Evolutionary conservation across 73 alveolate species (phyloP).

Genomic region (Tetrahymena malaccensis): DNA sequence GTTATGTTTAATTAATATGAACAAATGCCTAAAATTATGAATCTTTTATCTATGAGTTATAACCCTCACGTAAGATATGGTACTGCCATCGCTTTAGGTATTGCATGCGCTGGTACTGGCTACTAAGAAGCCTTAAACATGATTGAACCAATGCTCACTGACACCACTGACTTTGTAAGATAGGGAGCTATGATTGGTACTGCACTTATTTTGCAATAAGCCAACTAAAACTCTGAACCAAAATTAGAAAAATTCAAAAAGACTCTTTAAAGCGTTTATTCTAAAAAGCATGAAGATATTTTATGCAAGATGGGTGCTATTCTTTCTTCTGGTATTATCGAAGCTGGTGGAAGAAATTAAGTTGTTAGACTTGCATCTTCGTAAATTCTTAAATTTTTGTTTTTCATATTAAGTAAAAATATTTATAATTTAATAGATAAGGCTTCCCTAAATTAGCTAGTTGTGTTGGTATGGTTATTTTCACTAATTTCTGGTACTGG

Average conservation of each 20-base stretch:
- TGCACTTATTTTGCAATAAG: constrained; percentile 77
- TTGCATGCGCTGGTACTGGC: constrained; percentile 98
- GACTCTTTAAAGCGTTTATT: constrained; percentile 61
- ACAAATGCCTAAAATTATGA: constrained; percentile 76
- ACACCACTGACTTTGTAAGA: constrained; percentile 86
- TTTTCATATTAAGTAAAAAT: background rate
- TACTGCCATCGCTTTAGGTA: constrained; percentile 98
- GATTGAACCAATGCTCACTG: constrained; percentile 83
- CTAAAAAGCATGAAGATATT: constrained; percentile 87
- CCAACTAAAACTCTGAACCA: constrained; percentile 75
- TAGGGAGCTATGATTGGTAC: constrained; percentile 89
- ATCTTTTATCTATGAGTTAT: constrained; percentile 84
- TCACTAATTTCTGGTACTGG: constrained; percentile 96
- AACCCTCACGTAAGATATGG: constrained; percentile 98
- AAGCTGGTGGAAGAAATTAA: constrained; percentile 93
- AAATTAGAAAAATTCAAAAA: constrained; percentile 71
- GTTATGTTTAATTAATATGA: constrained; percentile 75
- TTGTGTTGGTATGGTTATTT: constrained; percentile 85
- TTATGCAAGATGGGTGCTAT: constrained; percentile 89
- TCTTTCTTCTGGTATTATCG: constrained; percentile 78
- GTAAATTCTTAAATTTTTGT: background rate
- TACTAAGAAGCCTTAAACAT: constrained; percentile 76
- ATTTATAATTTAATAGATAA: constrained; percentile 53
- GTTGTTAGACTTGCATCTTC: constrained; percentile 39
- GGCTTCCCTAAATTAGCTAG: constrained; percentile 85